Conservation (phyloP, 2,329 filamentous ascomycete genomes). For the Cucurbitaria berberidis region DNA sequence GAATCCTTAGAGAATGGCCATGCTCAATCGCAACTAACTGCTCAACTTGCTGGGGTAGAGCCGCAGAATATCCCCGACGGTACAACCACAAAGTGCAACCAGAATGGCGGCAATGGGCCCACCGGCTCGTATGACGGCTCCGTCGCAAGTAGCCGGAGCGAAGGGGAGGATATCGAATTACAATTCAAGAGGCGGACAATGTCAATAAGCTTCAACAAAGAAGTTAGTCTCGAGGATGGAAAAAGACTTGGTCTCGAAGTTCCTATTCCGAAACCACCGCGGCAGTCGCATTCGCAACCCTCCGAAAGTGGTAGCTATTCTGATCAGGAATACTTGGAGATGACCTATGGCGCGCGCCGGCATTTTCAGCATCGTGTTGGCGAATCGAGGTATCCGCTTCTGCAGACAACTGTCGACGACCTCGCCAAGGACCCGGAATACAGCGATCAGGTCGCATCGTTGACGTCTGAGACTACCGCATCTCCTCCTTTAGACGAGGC, state of each 20-base stretch:
- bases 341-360: conserved; percentile 32
- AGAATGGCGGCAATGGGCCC: conserved; percentile 24
- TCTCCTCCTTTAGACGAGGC: conserved; percentile 49
- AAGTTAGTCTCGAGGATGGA: conserved; percentile 51
- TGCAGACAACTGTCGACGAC: conserved; percentile 44
- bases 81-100: conserved; percentile 22
- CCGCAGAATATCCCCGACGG: conserved; percentile 24
- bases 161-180: conserved; percentile 34
- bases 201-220: conserved; percentile 51
- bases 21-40: conserved; percentile 27
- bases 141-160: conserved; percentile 35
- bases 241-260: conserved; percentile 46
- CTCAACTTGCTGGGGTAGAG: conserved; percentile 27
- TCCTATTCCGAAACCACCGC: conserved; percentile 44
- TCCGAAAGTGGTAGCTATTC: conserved; percentile 40
- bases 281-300: conserved; percentile 25
- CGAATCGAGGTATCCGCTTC: conserved; percentile 43
- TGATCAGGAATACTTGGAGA: conserved; percentile 43
- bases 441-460: conserved; percentile 48
- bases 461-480: conserved; percentile 52
- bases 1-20: conserved; percentile 33
- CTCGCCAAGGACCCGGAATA: conserved; percentile 35
- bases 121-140: conserved; percentile 25
- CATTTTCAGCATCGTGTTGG: conserved; percentile 30
- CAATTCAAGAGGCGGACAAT: conserved; percentile 43